phyloP scores from a whole-genome alignment of 2,329 filamentous ascomycete species.

The Exophiala spinifera region DNA sequence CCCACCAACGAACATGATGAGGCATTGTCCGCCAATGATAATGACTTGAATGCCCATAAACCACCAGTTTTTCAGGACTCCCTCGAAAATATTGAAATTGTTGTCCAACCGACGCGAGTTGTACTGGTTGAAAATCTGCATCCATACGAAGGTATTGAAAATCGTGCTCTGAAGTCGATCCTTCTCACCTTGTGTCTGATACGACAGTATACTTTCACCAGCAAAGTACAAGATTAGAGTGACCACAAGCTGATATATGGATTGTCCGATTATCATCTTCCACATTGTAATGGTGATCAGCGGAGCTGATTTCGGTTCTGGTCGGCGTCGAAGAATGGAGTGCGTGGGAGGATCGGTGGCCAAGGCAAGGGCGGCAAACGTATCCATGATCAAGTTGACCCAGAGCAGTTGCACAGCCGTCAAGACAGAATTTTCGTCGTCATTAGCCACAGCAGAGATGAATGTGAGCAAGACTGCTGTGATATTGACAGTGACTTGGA shows the following conservation, averaged over 20 bases:
- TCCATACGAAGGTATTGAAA: constrained; percentile 70
- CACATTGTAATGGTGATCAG: constrained; percentile 44
- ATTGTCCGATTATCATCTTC: constrained; percentile 42
- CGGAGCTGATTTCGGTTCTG: constrained; percentile 40
- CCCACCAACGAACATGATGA: constrained; percentile 58
- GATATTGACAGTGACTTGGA: constrained; percentile 61
- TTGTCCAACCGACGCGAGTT: constrained; percentile 64
- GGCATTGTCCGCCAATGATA: constrained; percentile 57
- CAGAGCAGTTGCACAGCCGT: constrained; percentile 64
- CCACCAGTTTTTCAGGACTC: constrained; percentile 55
- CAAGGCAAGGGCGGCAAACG: constrained; percentile 60
- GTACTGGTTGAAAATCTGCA: constrained; percentile 70
- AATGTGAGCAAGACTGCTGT: constrained; percentile 63
- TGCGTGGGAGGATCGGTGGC: constrained; percentile 59
- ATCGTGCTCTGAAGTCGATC: constrained; percentile 58
- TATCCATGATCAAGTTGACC: constrained; percentile 67
- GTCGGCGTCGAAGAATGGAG: constrained; percentile 52
- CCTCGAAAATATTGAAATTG: constrained; percentile 60
- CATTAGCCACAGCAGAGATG: constrained; percentile 56
- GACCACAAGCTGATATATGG: constrained; percentile 38
- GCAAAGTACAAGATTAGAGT: constrained; percentile 53
- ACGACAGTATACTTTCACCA: constrained; percentile 55
- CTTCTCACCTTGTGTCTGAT: constrained; percentile 40
- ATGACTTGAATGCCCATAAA: constrained; percentile 57
- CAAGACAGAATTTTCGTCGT: constrained; percentile 56